phyloP scores from a whole-genome alignment of 441 rosid species.

The Isatis lusitanica region DNA sequence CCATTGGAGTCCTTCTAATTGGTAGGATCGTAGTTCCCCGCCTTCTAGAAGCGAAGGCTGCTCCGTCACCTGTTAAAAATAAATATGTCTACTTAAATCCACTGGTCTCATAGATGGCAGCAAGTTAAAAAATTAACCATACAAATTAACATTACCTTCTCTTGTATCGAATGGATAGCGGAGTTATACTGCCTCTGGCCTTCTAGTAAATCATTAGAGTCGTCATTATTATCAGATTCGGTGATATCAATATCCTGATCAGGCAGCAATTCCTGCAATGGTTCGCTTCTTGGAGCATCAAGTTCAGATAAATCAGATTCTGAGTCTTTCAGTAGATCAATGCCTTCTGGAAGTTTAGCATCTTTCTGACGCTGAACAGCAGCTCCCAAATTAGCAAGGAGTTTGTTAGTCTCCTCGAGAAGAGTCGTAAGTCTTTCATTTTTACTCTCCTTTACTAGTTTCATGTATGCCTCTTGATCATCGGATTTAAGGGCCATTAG shows the following conservation, averaged over 20 bases:
- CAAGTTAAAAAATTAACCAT: not conserved
- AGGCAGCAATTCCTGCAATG: too few species aligned
- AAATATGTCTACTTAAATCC: constrained; percentile 32
- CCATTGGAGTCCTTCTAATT: constrained; percentile 99
- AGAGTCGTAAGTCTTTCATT: constrained; percentile 92
- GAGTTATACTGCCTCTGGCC: constrained; percentile 98
- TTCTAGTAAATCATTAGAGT: constrained; percentile 80
- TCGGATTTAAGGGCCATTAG: constrained; percentile 95
- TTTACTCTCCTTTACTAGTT: constrained; percentile 97
- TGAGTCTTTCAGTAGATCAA: constrained; percentile 61
- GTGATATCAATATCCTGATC: constrained; percentile 36
- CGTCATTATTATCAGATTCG: constrained; percentile 84
- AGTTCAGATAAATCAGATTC: constrained; percentile 75
- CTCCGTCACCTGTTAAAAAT: constrained; percentile 74
- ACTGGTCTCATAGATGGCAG: constrained; percentile 3
- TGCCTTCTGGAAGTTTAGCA: constrained; percentile 66
- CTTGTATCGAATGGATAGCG: constrained; percentile 95
- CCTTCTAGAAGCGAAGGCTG: constrained; percentile 94
- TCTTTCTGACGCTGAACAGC: constrained; percentile 99
- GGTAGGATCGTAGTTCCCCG: constrained; percentile 93
- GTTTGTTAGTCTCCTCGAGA: constrained; percentile 96
- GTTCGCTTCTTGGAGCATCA: constrained; percentile 38
- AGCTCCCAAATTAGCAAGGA: constrained; percentile 92
- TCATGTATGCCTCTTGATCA: constrained; percentile 98
- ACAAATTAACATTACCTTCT: constrained; percentile 56